Conservation (phyloP, 495 filamentous ascomycete species). For the Penicillium flavigenum region DNA sequence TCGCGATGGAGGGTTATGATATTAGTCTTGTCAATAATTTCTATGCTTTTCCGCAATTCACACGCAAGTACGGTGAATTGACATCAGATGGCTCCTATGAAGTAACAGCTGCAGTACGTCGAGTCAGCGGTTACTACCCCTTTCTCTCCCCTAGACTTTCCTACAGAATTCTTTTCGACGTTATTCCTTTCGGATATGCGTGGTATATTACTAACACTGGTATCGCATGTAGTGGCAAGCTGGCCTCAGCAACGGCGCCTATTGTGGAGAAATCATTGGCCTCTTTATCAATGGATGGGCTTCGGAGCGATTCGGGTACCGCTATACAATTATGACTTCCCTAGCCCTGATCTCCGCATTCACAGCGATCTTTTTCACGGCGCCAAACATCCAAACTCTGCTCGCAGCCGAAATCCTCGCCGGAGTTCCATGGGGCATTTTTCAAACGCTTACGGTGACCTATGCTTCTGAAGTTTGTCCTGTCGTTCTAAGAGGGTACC, state of each 20-base stretch:
- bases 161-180: background rate
- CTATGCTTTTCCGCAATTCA: background rate
- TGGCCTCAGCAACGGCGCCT: background rate
- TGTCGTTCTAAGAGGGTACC: slow-evolving; percentile 41
- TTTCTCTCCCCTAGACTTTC: background rate
- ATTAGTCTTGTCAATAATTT: background rate
- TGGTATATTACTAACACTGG: background rate
- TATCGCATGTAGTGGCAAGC: background rate
- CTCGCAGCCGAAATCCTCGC: slow-evolving; percentile 7
- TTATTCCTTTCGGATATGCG: too few relatives aligned
- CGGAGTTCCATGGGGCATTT: slow-evolving; percentile 41
- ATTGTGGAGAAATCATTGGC: background rate
- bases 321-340: background rate
- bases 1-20: slow-evolving; percentile 1
- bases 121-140: background rate
- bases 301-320: background rate
- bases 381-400: background rate
- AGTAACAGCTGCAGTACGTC: background rate
- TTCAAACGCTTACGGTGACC: slow-evolving; percentile 51
- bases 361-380: slow-evolving; percentile 6
- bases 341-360: slow-evolving; percentile 6
- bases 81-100: background rate
- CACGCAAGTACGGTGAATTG: background rate
- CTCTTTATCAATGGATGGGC: background rate
- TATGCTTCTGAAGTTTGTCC: slow-evolving; percentile 55